Base-by-base conservation (phyloP, 2,329 filamentous ascomycete genomes). In the Akanthomyces lecanii region DNA sequence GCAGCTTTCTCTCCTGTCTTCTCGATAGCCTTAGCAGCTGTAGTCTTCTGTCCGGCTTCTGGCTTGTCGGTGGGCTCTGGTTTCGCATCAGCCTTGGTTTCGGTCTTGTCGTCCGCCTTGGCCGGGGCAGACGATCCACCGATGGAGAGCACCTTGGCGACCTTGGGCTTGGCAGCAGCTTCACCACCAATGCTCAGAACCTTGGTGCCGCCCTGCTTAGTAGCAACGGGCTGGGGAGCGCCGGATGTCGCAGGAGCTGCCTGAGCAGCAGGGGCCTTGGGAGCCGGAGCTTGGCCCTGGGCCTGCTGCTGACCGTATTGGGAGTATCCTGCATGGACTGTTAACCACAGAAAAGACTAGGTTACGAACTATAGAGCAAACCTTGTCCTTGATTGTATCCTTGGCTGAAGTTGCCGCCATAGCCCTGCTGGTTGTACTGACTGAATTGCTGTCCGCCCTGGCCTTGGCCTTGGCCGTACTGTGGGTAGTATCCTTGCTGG, bases 21-120 rank as follows among this genome's bases (percentile, higher is more conserved):
- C 72, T 96, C 92, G 66, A 97, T 91, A 11, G 94, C 93, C 78
- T 97, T 97, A 57, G 86, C 81, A 5, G 93, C 94, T 2, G 89
- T 81, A n/a, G 90, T 88, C 78, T 97, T 97, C 65, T 92, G 83
- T 36, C 91, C 90, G 33, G 89, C 89, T 67, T 90, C 89, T 3
- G 87, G 77, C 51, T 80, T 80, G 56, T 78, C 72, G 8, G 75
- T 74, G 73, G 78, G 76, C 38, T 81, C 80, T 58, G 79, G 72
- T 73, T 83, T 83, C 53, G 75, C 66, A 61, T 85, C 81, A 55
- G 82, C 78, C 69, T 82, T 79, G 47, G 79, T 77, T 50, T 75
- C 73, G 4, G 75, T 72, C 66, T 77, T 72, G 66, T 75, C 72
- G 28, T 75, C 73, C n/a, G 78, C 74, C 69, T 81, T 79, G 30